Conservation (phyloP, 805 yeast genomes). For the Danielia reshetovae region DNA sequence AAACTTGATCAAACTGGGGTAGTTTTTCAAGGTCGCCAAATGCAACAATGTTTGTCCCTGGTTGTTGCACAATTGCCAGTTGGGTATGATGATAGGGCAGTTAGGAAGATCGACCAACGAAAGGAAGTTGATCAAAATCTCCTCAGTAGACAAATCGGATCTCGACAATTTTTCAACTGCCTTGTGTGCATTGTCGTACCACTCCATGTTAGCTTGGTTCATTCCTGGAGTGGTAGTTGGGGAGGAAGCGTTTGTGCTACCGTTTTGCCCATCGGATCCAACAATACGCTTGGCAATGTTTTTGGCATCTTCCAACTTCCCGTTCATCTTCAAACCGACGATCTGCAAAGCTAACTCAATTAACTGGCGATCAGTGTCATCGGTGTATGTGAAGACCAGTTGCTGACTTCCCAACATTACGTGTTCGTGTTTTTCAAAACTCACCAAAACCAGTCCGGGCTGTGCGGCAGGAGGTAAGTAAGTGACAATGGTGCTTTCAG, state of each 20-base stretch:
- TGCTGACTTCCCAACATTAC: conserved; percentile 33
- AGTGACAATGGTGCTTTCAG: conserved; percentile 88
- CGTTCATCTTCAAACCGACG: conserved; percentile 96
- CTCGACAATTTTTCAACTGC: conserved; percentile 46
- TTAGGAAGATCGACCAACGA: conserved; percentile 62
- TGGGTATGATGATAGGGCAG: conserved; percentile 58
- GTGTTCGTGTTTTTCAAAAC: conserved; percentile 57
- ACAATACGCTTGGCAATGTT: conserved; percentile 90
- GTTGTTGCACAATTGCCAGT: conserved; percentile 74
- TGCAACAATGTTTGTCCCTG: conserved; percentile 90
- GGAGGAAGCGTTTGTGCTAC: conserved; percentile 18
- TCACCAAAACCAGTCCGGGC: conserved; percentile 89
- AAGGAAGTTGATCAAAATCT: conserved; percentile 46
- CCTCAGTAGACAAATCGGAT: conserved; percentile 45
- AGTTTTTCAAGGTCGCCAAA: conserved; percentile 75
- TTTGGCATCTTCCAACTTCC: conserved; percentile 89
- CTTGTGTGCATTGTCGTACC: conserved; percentile 52
- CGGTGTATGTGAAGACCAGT: conserved; percentile 83
- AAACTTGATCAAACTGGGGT: conserved; percentile 54
- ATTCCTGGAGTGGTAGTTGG: conserved; percentile 10
- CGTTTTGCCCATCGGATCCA: conserved; percentile 46
- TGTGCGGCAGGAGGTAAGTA: conserved; percentile 86
- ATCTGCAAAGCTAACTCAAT: conserved; percentile 94
- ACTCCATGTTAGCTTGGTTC: conserved; percentile 30
- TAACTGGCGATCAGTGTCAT: conserved; percentile 92